phyloP scores from a whole-genome alignment of 176 grass and related monocot genomes.

The Tuctoria greenei region DNA sequence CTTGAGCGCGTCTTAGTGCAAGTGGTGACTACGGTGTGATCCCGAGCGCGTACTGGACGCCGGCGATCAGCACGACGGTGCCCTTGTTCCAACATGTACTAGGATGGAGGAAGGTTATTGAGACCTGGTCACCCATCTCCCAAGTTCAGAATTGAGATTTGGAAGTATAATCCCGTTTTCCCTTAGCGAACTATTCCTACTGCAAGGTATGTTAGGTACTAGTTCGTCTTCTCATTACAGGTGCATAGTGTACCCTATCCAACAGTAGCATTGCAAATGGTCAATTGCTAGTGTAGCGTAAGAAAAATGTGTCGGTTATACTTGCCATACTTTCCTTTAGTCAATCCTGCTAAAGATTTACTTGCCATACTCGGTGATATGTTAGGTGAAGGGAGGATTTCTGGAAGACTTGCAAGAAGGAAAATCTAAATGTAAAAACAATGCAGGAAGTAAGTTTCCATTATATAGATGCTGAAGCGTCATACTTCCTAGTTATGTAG shows the following conservation, averaged over 20 bases:
- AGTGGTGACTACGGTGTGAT: no score
- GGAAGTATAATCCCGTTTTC: no score
- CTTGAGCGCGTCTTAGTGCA: no score
- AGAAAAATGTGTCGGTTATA: not conserved
- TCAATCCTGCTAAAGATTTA: conserved; percentile 4
- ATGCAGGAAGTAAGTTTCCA: conserved; percentile 74
- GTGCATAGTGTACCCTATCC: no score
- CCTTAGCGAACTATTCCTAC: no score
- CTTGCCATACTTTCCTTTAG: not conserved
- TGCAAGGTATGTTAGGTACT: no score
- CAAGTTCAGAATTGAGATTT: no score
- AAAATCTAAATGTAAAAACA: conserved; percentile 83
- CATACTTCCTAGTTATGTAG: conserved; percentile 16
- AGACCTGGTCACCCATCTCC: not conserved
- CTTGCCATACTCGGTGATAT: conserved; percentile 2
- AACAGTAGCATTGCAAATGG: not conserved
- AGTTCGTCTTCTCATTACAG: no score
- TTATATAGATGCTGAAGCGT: conserved; percentile 29
- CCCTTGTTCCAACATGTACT: no score
- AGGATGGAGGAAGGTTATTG: not conserved
- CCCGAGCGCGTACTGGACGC: no score
- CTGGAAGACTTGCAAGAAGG: conserved; percentile 62
- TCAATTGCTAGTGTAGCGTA: not conserved
- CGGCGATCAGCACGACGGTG: no score
- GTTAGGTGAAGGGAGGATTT: conserved; percentile 88